phyloP scores from a whole-genome alignment of 164 flowering plant species.

The Stephania yunnanensis region DNA sequence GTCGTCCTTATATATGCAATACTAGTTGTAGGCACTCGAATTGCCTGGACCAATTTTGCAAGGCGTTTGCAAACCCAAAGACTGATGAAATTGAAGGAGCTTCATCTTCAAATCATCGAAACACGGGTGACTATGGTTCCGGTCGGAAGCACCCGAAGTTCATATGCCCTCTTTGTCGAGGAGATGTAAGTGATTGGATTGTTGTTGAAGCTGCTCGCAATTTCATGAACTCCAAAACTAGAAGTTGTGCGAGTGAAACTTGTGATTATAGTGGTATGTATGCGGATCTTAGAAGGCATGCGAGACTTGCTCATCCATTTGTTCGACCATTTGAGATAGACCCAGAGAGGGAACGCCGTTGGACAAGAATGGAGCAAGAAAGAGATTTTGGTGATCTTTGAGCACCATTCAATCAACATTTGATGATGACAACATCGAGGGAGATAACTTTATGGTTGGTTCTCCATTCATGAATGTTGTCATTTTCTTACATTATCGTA shows the following conservation, averaged over 20 bases:
- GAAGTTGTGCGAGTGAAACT: conserved; percentile 75
- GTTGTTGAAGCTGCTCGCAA: conserved; percentile 67
- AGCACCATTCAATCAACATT: conserved; percentile 74
- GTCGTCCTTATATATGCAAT: conserved; percentile 92
- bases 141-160: conserved; percentile 28
- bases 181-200: conserved; percentile 58
- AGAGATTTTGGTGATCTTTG: conserved; percentile 79
- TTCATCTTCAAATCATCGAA: conserved; percentile 2
- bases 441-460: conserved; percentile 27
- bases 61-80: conserved; percentile 40
- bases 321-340: conserved; percentile 73
- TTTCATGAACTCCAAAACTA: conserved; percentile 69
- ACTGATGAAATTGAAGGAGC: conserved; percentile 24
- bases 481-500: conserved; percentile 42
- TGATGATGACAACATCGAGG: conserved; percentile 36
- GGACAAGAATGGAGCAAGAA: conserved; percentile 83
- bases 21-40: conserved; percentile 91
- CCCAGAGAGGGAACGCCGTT: conserved; percentile 63
- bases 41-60: conserved; percentile 79
- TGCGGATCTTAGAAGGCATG: conserved; percentile 77
- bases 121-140: not conserved
- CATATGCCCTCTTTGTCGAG: conserved; percentile 84
- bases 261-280: conserved; percentile 71
- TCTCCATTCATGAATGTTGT: conserved; percentile 46
- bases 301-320: conserved; percentile 68